Evolutionary conservation across 306 rosid genomes (phyloP), one percentile per base, ranked within the genome.

Genomic region (Ziziphus jujuba): DNA sequence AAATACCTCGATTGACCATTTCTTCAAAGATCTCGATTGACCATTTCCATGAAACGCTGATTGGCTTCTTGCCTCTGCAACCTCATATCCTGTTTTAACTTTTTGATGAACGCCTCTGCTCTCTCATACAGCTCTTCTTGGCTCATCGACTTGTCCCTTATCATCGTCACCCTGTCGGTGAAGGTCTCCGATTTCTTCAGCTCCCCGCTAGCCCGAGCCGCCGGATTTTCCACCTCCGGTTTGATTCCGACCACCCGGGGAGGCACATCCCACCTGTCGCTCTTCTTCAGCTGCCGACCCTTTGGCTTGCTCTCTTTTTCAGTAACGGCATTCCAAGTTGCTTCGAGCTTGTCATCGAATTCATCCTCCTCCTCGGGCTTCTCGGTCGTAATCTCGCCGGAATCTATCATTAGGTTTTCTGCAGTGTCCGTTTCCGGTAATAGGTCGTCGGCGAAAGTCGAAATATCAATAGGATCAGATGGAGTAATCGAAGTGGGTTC

Each of bases 51-150:
- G 75, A 75, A 77, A 25, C 88, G 87, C 63, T 85, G 92, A 28
- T 84, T 78, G 23, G 98, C 89, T 81, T 92, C 92, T 28, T 85
- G 86, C 72, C 98, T 76, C 84, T 89, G 91, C 43, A 89, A 45
- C 76, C 85, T 86, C 58, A 92, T 89, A 19, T 82, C 79, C 9
- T 66, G 35, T 38, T 89, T 87, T 59, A 92, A 54, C 62, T 79
- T 84, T 51, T 74, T 72, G 16, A 92, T 92, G 73, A 92, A 87
- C 0, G 79, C 95, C 43, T 92, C 98, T 0, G 88, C 81, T 44
- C 91, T 38, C 58, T 48, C 68, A 15, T 81, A 73, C 85, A 92
- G 36, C 59, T 92, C 98, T 16, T 89, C 98, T 7, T 67, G 85
- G 63, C 74, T 79, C 84, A 92, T 87, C 5, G 95, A 89, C 70